Evolutionary conservation across 176 grass and related monocot species (phyloP), one percentile per base, ranked within the genome.

Genomic region (Lolium multiflorum): DNA sequence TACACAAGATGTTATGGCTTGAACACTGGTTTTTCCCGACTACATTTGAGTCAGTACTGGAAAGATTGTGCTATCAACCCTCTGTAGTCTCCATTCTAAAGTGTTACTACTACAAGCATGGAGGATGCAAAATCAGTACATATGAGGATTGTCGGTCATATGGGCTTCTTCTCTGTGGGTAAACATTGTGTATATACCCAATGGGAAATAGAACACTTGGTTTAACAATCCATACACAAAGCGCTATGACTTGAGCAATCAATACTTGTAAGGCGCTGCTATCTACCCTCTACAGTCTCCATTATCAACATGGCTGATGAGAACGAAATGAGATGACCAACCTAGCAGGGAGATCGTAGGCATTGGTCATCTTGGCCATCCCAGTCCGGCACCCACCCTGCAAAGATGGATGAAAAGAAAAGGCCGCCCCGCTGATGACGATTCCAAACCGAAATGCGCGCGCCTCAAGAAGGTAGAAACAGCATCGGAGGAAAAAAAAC

Each of bases 311-410:
- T 44, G n/a, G n/a, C n/a, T n/a, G n/a, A 26, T 71, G 10, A 17
- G 18, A 77, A 77, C 35, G n/a, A 82, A 52, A 74, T 47, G 5
- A 74, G 77, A 83, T 48, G 54, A 84, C 76, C 79, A 71, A 96
- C 97, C 97, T 92, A 44, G 94, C 87, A 76, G 94, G 90, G 6
- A 99, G 89, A 86, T 99, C 94, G 80, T 96, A 96, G 3, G 93
- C 96, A 77, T 98, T 94, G 56, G 96, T 94, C 82, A 98, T 96
- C 89, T 98, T 96, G 2, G 90, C 96, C 96, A 94, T 95, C 66
- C 93, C 91, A 65, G 96, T 98, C 38, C 91, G 84, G 81, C 96
- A 98, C 4, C 96, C 93, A 31, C 96, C 93, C 96, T 98, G 83
- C 15, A 82, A 5, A 54, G 91, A 50, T 50, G 11, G 1, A 50